phyloP scores from a whole-genome alignment of 352 stramenopile species.

The Phytophthora nicotianae region DNA sequence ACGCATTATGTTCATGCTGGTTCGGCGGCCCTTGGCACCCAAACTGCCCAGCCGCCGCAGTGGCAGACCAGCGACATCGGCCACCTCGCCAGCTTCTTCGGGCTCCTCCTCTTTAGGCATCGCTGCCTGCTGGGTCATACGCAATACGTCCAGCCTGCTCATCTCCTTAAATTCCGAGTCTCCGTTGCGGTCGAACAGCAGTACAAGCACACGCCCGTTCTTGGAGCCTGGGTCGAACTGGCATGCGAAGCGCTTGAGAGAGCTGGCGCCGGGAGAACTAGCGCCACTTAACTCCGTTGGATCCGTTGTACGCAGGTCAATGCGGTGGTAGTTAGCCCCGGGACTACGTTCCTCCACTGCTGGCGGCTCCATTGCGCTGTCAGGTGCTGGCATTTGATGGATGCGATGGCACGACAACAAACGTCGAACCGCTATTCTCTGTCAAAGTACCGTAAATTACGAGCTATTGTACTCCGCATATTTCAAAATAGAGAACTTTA shows the following conservation, averaged over 20 bases:
- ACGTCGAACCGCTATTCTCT: too few relatives aligned
- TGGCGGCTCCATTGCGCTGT: constrained; percentile 7
- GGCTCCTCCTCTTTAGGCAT: constrained; percentile 25
- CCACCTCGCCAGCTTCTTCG: constrained; percentile 18
- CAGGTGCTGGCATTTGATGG: background rate
- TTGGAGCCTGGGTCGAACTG: constrained; percentile 49
- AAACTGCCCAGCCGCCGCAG: constrained; percentile 30
- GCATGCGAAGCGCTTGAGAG: constrained; percentile 44
- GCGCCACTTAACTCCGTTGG: constrained; percentile 31
- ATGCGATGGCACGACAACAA: too few relatives aligned
- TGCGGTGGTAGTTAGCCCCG: constrained; percentile 43
- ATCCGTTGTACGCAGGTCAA: constrained; percentile 37
- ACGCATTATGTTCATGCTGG: constrained; percentile 23
- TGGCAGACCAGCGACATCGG: constrained; percentile 10
- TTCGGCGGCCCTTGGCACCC: constrained; percentile 28
- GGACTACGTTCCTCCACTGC: constrained; percentile 9
- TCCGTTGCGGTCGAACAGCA: constrained; percentile 59
- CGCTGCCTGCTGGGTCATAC: constrained; percentile 59
- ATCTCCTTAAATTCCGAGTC: constrained; percentile 61
- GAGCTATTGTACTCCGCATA: too few relatives aligned
- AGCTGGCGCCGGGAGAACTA: constrained; percentile 31
- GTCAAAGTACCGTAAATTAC: too few relatives aligned
- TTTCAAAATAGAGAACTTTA: too few relatives aligned
- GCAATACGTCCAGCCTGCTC: constrained; percentile 60
- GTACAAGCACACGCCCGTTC: constrained; percentile 45